A percentile compares a stretch with the other conserved stretches of the same genome.
phyloP scores from a whole-genome alignment of 441 rosid genomes.

The Monsonia emarginata region DNA sequence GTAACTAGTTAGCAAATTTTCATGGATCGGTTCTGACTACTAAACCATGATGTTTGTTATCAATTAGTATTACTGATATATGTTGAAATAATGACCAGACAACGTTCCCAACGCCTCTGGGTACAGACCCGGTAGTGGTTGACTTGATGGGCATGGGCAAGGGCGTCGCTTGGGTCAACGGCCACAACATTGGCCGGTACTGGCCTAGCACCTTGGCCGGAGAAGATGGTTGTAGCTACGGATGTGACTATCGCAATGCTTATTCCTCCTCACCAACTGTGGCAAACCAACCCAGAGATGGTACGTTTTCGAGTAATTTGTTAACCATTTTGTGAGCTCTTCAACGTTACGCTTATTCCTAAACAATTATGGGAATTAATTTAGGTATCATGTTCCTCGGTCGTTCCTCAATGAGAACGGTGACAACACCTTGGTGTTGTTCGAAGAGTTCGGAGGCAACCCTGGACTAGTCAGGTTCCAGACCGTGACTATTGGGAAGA shows the following conservation, averaged over 20 bases:
- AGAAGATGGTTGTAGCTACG: slow-evolving; percentile 24
- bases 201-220: slow-evolving; percentile 33
- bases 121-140: slow-evolving; percentile 40
- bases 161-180: slow-evolving; percentile 50
- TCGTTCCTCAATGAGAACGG: slow-evolving; percentile 23
- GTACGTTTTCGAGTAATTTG: too few relatives aligned
- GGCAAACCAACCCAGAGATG: slow-evolving; percentile 27
- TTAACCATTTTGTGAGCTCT: too few relatives aligned
- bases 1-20: not conserved
- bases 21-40: too few relatives aligned
- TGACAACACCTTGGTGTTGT: slow-evolving; percentile 26
- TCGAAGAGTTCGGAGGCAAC: slow-evolving; percentile 43
- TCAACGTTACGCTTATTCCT: too few relatives aligned
- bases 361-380: too few relatives aligned
- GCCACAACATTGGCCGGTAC: slow-evolving; percentile 40
- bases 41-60: too few relatives aligned
- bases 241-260: slow-evolving; percentile 34
- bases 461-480: slow-evolving; percentile 27
- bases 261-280: slow-evolving; percentile 28
- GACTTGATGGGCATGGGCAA: slow-evolving; percentile 45
- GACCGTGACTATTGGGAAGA: slow-evolving; percentile 22
- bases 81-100: slow-evolving; percentile 22
- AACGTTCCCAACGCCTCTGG: slow-evolving; percentile 33
- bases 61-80: too few relatives aligned
- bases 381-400: slow-evolving; percentile 42